Evolutionary conservation across 1,284 basidiomycete species (phyloP).

Genomic region (Neotropicomus parvogracilis): DNA sequence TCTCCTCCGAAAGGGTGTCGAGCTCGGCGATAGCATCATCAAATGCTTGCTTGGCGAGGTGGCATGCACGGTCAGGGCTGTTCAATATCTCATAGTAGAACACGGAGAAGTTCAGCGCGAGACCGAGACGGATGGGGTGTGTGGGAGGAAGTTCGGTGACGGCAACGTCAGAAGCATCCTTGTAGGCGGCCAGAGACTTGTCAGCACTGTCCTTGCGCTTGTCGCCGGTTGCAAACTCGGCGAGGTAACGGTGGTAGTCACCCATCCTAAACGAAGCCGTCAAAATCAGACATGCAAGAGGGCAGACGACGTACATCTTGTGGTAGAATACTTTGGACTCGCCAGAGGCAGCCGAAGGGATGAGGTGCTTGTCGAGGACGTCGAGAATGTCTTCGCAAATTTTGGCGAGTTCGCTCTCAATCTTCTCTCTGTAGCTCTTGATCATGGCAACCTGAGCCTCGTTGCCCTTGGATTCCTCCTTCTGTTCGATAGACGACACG

Average conservation of each 20-base stretch:
- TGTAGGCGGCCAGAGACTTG: constrained; percentile 99
- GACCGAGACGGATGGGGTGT: constrained; percentile 98
- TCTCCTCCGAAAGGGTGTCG: constrained; percentile 98
- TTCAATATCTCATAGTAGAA: constrained; percentile 99
- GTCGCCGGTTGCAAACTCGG: constrained; percentile 98
- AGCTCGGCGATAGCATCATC: constrained; percentile 99
- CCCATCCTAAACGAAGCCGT: constrained; percentile 76
- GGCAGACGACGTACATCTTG: constrained; percentile 80
- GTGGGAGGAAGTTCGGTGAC: constrained; percentile 97
- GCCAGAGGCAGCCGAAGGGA: constrained; percentile 95
- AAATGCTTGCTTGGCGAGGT: constrained; percentile 99
- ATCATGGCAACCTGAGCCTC: constrained; percentile 98
- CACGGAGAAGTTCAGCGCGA: constrained; percentile 99
- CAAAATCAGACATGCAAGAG: background rate
- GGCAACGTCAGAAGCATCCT: constrained; percentile 98
- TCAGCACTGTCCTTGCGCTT: constrained; percentile 98
- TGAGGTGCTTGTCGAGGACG: constrained; percentile 98
- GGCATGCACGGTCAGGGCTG: constrained; percentile 98
- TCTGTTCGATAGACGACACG: constrained; percentile 99
- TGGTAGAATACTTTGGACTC: constrained; percentile 99
- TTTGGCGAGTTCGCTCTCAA: constrained; percentile 96
- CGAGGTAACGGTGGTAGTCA: constrained; percentile 99
- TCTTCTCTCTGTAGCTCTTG: constrained; percentile 98
- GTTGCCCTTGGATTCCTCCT: constrained; percentile 99
- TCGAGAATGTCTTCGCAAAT: constrained; percentile 99